phyloP scores from a whole-genome alignment of 352 stramenopile species.

The Blastocystis sp. region DNA sequence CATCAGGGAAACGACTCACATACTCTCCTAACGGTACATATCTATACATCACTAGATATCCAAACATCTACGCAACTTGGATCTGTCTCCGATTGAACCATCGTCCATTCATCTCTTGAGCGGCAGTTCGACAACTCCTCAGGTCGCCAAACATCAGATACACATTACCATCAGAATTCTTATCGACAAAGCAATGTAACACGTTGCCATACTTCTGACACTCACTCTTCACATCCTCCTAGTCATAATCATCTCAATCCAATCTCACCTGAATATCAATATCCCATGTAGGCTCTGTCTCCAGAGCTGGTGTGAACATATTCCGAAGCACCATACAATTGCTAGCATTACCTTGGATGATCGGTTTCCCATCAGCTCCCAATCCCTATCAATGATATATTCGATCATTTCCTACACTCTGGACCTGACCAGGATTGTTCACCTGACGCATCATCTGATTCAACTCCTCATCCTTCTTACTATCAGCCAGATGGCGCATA shows the following conservation, averaged over 20 bases:
- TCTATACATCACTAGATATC: background rate
- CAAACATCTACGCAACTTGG: constrained; percentile 1
- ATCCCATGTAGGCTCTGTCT: constrained; percentile 45
- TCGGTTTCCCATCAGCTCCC: constrained; percentile 18
- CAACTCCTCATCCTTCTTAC: constrained; percentile 45
- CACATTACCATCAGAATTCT: constrained; percentile 43
- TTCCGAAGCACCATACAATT: constrained; percentile 48
- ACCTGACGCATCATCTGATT: constrained; percentile 37
- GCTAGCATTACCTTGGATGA: constrained; percentile 52
- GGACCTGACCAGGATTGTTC: constrained; percentile 30
- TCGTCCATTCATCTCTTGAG: constrained; percentile 49
- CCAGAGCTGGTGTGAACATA: constrained; percentile 14
- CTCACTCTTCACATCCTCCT: constrained; percentile 54
- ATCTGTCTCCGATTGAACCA: constrained; percentile 36
- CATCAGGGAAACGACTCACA: constrained; percentile 49
- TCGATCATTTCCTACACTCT: background rate
- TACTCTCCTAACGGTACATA: constrained; percentile 58
- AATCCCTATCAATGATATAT: background rate
- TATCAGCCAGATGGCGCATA: constrained; percentile 51
- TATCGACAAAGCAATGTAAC: constrained; percentile 58
- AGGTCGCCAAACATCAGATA: constrained; percentile 58
- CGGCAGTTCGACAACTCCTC: background rate
- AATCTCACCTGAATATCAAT: constrained; percentile 43
- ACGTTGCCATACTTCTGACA: constrained; percentile 29
- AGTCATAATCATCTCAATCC: background rate